Percentiles rank a stretch among this genome's conserved stretches.
Conservation (phyloP, 345 rosid species). For the Dipteronia sinensis region DNA sequence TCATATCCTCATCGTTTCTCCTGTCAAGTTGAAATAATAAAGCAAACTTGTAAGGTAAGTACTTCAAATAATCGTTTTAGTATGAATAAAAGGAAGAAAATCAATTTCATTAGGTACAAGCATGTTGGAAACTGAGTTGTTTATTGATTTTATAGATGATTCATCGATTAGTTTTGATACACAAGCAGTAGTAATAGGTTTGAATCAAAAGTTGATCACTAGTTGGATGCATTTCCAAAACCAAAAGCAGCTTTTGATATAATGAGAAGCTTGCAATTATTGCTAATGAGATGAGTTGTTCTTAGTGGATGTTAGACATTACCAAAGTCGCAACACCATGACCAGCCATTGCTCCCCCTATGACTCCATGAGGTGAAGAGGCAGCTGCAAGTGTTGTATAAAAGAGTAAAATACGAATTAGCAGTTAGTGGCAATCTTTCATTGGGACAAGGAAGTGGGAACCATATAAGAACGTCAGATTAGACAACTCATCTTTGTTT, state of each 20-base stretch:
- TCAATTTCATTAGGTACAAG: no score
- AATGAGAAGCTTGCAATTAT: no score
- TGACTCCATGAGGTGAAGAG: slow-evolving; percentile 94
- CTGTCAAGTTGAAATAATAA: background rate
- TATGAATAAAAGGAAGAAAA: background rate
- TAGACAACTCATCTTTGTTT: background rate
- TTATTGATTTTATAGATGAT: background rate
- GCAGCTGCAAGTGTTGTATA: slow-evolving; percentile 93
- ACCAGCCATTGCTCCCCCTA: slow-evolving; percentile 91
- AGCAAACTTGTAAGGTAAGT: background rate
- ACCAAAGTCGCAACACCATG: slow-evolving; percentile 92
- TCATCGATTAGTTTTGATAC: background rate
- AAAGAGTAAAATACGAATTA: background rate
- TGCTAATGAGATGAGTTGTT: background rate
- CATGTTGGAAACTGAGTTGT: background rate
- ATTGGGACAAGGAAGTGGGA: background rate
- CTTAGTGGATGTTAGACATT: slow-evolving; percentile 19
- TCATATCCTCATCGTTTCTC: background rate
- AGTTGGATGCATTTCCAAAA: background rate
- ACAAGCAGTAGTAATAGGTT: background rate
- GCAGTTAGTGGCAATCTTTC: slow-evolving; percentile 6
- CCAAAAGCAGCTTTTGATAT: no score
- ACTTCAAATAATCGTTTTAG: background rate
- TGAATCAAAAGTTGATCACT: background rate
- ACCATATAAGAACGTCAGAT: background rate